Base-by-base conservation (phyloP, 2,329 filamentous ascomycete genomes). In the Sclerotiophoma versabilis region DNA sequence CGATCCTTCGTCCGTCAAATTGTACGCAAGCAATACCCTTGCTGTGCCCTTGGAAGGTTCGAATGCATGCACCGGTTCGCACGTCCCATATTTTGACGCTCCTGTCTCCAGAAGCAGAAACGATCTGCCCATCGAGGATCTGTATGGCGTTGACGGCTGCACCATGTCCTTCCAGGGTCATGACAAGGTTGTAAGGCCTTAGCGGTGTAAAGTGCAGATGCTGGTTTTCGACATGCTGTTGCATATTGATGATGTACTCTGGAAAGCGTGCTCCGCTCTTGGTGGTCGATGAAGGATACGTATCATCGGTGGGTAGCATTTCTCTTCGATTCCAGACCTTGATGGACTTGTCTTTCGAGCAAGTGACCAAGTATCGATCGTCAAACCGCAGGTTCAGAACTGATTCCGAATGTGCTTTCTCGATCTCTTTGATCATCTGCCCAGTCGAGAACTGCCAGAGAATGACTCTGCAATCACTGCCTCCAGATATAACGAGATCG, bases 1-100 rank as follows among this genome's bases (percentile, higher is more conserved):
- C 92, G 59, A 99, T 96, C 17, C 95, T 86, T 44, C 91, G 87
- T 22, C 92, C 92, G 71, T 99, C 95, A 70, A 95, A 98, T 75
- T 99, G 93, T 14, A 99, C 93, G 73, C 95, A 99, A 2, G 95
- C 95, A 65, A 99, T 98, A 26, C 95, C 95, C 73, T 99, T 99
- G 59, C 86, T 86, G 68, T 99, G 95, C 1, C 93, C 95, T 32
- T 90, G 82, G 27, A 96, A 87, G 0, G 91, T 96, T 65, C 90
- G 86, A 37, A 84, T 82, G 72, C 91, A 93, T 36, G 83, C 79
- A 52, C 92, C 90, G 7, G 86, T 90, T 15, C 88, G 88, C 79
- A 96, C 91, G 73, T 96, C 89, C 95, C 95, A 99, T 17, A 97
- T 84, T 74, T 96, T 97, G 76, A 99, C 93, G 59, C 90, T 86